Evolutionary conservation across 805 yeast genomes (phyloP).

Genomic region (Millerozyma miso): DNA sequence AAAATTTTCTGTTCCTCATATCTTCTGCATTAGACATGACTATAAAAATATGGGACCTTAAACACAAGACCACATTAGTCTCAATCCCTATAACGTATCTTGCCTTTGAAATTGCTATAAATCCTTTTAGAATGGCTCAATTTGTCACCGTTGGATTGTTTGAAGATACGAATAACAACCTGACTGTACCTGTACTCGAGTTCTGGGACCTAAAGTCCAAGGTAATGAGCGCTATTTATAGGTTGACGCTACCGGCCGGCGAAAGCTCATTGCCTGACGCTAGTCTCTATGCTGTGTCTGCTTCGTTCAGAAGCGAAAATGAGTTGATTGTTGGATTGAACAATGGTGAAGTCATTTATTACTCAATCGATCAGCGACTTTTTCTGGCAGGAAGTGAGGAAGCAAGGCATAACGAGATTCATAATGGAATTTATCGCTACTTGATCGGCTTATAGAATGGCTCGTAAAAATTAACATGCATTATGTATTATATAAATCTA

Average conservation of each 20-base stretch:
- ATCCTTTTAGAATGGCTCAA: slow-evolving; percentile 18
- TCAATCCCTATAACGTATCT: slow-evolving; percentile 17
- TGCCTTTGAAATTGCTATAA: slow-evolving; percentile 13
- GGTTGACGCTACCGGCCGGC: neutral
- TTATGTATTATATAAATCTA: slow-evolving; percentile 4
- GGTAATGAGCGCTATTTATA: slow-evolving; percentile 15
- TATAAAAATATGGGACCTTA: slow-evolving; percentile 16
- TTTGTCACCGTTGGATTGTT: slow-evolving; percentile 22
- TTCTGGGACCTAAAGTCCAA: slow-evolving; percentile 26
- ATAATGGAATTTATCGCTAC: slow-evolving; percentile 11
- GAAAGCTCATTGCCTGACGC: neutral
- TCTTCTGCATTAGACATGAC: slow-evolving; percentile 22
- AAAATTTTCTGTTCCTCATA: slow-evolving; percentile 6
- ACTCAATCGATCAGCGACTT: slow-evolving; percentile 8
- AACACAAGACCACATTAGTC: slow-evolving; percentile 9
- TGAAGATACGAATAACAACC: slow-evolving; percentile 3
- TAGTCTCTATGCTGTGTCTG: slow-evolving; percentile 6
- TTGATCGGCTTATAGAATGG: slow-evolving; percentile 3
- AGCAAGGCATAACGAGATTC: neutral
- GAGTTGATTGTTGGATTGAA: slow-evolving; percentile 18
- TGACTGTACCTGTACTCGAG: slow-evolving; percentile 14
- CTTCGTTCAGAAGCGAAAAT: slow-evolving; percentile 16
- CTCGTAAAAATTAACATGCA: slow-evolving; percentile 1
- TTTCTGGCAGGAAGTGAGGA: slow-evolving; percentile 1
- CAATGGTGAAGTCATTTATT: slow-evolving; percentile 15